Conservation (phyloP, 140 eudicot genomes). For the Oenanthe javanica region DNA sequence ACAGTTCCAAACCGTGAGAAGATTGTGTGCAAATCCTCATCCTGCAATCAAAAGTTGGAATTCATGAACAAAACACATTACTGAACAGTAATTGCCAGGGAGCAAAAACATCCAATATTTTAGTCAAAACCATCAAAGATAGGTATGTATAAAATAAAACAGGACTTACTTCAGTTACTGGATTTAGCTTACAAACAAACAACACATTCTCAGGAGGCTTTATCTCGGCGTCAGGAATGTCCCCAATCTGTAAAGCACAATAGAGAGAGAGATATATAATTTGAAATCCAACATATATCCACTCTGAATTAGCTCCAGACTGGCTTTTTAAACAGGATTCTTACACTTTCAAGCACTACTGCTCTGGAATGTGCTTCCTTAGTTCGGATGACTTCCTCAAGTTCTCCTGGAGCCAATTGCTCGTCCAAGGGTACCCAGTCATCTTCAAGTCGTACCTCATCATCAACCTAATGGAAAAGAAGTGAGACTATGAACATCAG, state of each 20-base stretch:
- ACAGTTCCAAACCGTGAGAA: conserved; percentile 95
- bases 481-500: conserved; percentile 5
- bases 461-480: conserved; percentile 56
- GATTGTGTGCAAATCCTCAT: conserved; percentile 85
- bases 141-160: neutral
- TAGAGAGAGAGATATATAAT: neutral
- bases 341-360: conserved; percentile 93
- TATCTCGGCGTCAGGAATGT: conserved; percentile 92
- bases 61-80: neutral
- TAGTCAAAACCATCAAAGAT: neutral
- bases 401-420: conserved; percentile 53
- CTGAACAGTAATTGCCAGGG: neutral
- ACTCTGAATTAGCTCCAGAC: neutral
- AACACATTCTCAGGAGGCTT: conserved; percentile 97
- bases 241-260: conserved; percentile 62
- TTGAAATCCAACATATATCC: neutral
- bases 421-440: conserved; percentile 99
- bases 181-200: conserved; percentile 93
- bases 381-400: conserved; percentile 73
- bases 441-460: conserved; percentile 94
- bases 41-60: conserved; percentile 31
- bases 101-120: neutral
- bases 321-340: conserved; percentile 10
- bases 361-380: conserved; percentile 98
- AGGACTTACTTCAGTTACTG: conserved; percentile 84